Conservation (phyloP, 2,329 filamentous ascomycete species). For the Fusarium longipes region DNA sequence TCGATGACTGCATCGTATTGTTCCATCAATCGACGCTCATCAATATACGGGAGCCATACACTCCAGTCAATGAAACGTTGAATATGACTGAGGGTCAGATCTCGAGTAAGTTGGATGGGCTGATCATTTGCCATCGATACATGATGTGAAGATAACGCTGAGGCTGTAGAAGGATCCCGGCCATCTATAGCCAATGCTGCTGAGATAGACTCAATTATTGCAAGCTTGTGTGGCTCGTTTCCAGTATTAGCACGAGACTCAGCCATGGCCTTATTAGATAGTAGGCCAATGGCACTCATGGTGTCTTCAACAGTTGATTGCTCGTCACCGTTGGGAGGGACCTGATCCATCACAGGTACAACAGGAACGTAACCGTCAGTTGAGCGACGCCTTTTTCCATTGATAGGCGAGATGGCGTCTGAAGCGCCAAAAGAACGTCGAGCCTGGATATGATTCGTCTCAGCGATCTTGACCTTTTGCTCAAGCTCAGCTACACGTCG, state of each 20-base stretch:
- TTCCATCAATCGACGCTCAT: not conserved
- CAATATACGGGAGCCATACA: conserved; percentile 13
- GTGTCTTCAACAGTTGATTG: conserved; percentile 30
- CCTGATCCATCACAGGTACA: accelerated
- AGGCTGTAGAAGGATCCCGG: conserved; percentile 4
- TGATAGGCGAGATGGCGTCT: not conserved
- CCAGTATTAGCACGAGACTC: conserved; percentile 11
- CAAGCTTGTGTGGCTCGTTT: conserved; percentile 9
- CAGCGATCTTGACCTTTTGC: conserved; percentile 13
- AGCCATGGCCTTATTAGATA: conserved; percentile 27
- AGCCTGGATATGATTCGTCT: not conserved
- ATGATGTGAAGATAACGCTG: not conserved
- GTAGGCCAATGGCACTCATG: conserved; percentile 27
- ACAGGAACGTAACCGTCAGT: not conserved
- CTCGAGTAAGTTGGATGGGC: not conserved
- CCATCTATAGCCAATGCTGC: conserved; percentile 27
- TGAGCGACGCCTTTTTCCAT: not conserved
- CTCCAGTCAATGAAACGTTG: conserved; percentile 6
- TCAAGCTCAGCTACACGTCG: conserved; percentile 18
- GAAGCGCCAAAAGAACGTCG: not conserved
- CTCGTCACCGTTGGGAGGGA: not conserved
- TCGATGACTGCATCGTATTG: conserved; percentile 9
- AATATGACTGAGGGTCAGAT: not conserved
- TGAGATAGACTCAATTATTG: conserved; percentile 11
- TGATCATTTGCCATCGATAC: not conserved